Base-by-base conservation (phyloP, 2,329 filamentous ascomycete species). In the Arthrocladium fulminans region DNA sequence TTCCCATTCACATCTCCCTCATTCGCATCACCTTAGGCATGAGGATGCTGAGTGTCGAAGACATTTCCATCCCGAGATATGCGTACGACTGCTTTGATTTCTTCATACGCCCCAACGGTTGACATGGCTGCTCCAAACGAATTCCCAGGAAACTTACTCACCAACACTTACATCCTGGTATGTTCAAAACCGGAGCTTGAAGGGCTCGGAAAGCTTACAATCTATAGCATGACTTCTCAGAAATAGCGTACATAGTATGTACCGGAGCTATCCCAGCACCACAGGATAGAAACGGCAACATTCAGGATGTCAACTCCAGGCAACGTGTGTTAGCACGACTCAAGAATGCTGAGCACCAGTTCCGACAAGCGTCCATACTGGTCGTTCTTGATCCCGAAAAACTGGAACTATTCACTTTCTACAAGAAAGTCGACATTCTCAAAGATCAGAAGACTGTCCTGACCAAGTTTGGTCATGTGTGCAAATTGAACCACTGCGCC, bases 231-330 rank as follows among this genome's bases (percentile, higher is more conserved):
- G 56, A 58, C 43, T 58, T 56, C 48, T 52, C 53, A 42, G 56
- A 57, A 38, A 53, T 58, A 24, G 56, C 54, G 9, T 58, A 58
- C 47, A 58, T 58, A 19, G 56, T 58, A 32, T 58, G 54, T 44
- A 56, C 56, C 6, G 53, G 52, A 17, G 53, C 54, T 23, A 50
- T 50, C 24, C 56, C 55, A 9, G 48, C 56, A 5, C 45, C 42
- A 2, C 19, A 22, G 3, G 43, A 45, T 5, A 35, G 17, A 25
- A 24, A 35, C 32, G 32, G 45, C 19, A 54, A 50, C 20, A 47
- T 52, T 29, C 41, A 48, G 6, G 46, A 51, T 29, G 39, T 38
- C 9, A 24, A 37, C 8, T 50, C 51, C 4, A 38, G 38, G 20
- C 50, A 55, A 40, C 48, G 47, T 22, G 56, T 41, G 17, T 45